Evolutionary conservation across 208 protist genomes (phyloP).

Genomic region (Plasmodiophora brassicae): DNA sequence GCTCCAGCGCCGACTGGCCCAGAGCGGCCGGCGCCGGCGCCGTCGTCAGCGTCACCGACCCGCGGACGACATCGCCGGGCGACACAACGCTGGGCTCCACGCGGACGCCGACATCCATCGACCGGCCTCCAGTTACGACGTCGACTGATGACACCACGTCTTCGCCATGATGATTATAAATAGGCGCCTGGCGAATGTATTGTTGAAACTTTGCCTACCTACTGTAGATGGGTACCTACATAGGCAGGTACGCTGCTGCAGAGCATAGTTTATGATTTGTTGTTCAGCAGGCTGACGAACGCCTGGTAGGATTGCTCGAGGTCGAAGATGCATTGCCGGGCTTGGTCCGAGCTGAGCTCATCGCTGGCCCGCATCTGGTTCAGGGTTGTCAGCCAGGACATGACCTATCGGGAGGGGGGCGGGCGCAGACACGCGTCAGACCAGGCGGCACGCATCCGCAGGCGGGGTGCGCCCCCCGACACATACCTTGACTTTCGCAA

Average conservation of each 20-base stretch:
- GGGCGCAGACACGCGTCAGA: not conserved
- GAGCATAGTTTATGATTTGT: not conserved
- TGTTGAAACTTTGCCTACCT: too few species aligned
- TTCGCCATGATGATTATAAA: too few species aligned
- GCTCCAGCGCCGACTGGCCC: not conserved
- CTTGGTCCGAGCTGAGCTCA: slow-evolving; percentile 69
- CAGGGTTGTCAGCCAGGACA: slow-evolving; percentile 67
- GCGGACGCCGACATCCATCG: not conserved
- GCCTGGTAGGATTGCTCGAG: slow-evolving; percentile 62
- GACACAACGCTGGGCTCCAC: not conserved
- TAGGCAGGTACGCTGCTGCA: too few species aligned
- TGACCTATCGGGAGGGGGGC: slow-evolving; percentile 43
- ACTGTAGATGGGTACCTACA: too few species aligned
- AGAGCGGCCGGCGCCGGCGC: not conserved
- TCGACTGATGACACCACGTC: too few species aligned
- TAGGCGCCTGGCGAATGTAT: too few species aligned
- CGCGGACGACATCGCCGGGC: not conserved
- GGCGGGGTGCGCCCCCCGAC: too few species aligned
- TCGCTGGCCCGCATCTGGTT: slow-evolving; percentile 80
- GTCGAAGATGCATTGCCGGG: slow-evolving; percentile 79
- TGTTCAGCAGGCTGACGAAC: slow-evolving; percentile 22
- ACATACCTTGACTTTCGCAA: slow-evolving; percentile 50
- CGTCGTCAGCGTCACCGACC: not conserved
- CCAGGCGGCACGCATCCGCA: not conserved
- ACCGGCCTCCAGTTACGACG: too few species aligned